Conservation (phyloP, 352 stramenopile species). For the Aphanomyces cochlioides region DNA sequence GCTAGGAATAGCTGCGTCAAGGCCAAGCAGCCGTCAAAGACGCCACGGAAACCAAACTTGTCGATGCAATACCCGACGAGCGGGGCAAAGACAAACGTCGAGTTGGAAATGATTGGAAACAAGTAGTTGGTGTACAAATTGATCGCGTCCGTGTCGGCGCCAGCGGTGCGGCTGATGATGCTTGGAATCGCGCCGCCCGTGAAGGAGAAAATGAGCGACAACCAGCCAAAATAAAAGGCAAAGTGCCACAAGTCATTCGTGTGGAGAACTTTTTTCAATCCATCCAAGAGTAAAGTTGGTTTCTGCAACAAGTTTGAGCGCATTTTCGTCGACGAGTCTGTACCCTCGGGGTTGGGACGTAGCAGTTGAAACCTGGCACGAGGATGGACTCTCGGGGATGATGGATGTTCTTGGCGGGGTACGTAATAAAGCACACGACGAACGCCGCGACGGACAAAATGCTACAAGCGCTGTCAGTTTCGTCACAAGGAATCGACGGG, state of each 20-base stretch:
- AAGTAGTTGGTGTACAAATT: constrained; percentile 62
- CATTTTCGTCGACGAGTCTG: neutral
- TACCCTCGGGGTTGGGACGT: constrained; percentile 56
- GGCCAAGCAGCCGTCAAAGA: constrained; percentile 59
- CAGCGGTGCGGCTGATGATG: constrained; percentile 47
- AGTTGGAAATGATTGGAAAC: constrained; percentile 73
- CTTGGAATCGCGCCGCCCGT: constrained; percentile 67
- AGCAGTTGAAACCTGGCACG: constrained; percentile 50
- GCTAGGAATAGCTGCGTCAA: constrained; percentile 64
- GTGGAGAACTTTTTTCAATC: constrained; percentile 53
- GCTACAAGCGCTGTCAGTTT: constrained; percentile 31
- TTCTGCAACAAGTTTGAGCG: constrained; percentile 37
- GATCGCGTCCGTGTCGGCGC: constrained; percentile 34
- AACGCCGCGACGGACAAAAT: constrained; percentile 47
- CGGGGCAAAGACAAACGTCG: constrained; percentile 75
- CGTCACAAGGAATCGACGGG: neutral
- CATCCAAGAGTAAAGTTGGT: constrained; percentile 51
- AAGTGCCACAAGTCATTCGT: constrained; percentile 71
- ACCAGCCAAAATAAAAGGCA: constrained; percentile 71
- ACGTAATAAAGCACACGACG: constrained; percentile 54
- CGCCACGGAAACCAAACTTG: constrained; percentile 70
- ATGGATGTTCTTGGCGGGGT: constrained; percentile 69
- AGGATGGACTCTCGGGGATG: constrained; percentile 41
- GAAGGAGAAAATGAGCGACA: constrained; percentile 79
- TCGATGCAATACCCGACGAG: constrained; percentile 72